A percentile compares a stretch with the other conserved stretches of the same genome.
phyloP scores from a whole-genome alignment of 2,329 filamentous ascomycete genomes.

The Aspergillaceae sp. region DNA sequence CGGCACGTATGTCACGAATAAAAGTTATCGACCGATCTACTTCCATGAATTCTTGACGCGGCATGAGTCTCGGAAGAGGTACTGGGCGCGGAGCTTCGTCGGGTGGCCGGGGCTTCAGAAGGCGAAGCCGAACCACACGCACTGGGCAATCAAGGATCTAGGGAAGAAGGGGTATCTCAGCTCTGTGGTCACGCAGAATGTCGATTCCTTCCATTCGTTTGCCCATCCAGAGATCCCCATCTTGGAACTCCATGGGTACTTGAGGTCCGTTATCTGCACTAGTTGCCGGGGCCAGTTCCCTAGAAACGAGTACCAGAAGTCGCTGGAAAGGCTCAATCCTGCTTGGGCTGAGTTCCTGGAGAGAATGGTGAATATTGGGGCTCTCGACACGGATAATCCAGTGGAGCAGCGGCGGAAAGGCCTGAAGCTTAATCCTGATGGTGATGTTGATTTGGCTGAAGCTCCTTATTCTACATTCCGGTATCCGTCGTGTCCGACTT shows the following conservation, averaged over 20 bases:
- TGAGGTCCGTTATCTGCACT: constrained; percentile 71
- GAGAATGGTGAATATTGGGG: constrained; percentile 63
- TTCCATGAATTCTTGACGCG: constrained; percentile 76
- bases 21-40: constrained; percentile 83
- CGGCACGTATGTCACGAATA: constrained; percentile 89
- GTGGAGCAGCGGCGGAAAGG: constrained; percentile 58
- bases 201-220: constrained; percentile 80
- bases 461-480: constrained; percentile 84
- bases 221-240: constrained; percentile 69
- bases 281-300: constrained; percentile 66
- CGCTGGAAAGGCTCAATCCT: constrained; percentile 72
- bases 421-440: constrained; percentile 82
- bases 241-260: constrained; percentile 83
- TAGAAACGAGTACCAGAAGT: constrained; percentile 64
- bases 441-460: constrained; percentile 81
- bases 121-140: constrained; percentile 70
- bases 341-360: constrained; percentile 70
- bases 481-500: constrained; percentile 81
- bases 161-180: constrained; percentile 63
- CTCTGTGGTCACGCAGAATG: constrained; percentile 86
- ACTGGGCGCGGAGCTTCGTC: constrained; percentile 91
- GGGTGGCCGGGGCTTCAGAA: constrained; percentile 78
- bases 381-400: constrained; percentile 68
- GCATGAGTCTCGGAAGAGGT: constrained; percentile 81
- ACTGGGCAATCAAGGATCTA: constrained; percentile 67